phyloP scores from a whole-genome alignment of 2,329 filamentous ascomycete species.

The Dactylellina parvicollis region DNA sequence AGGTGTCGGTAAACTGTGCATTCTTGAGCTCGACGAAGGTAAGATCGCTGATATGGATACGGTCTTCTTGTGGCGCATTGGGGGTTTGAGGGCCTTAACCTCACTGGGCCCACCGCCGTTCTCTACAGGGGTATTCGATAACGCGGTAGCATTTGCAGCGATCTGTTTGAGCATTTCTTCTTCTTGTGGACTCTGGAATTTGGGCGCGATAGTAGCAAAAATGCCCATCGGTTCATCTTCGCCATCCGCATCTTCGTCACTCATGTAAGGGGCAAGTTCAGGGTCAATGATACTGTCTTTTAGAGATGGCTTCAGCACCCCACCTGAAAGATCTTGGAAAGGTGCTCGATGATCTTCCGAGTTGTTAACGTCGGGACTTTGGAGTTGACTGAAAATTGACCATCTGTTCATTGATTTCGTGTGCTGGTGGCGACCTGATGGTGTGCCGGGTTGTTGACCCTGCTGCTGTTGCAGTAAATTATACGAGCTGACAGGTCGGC shows the following conservation, averaged over 20 bases:
- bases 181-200: constrained; percentile 51
- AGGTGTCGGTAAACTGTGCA: constrained; percentile 17
- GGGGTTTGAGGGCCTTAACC: constrained; percentile 33
- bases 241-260: constrained; percentile 84
- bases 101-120: constrained; percentile 10
- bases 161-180: constrained; percentile 51
- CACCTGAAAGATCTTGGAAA: constrained; percentile 77
- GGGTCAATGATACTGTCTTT: constrained; percentile 99
- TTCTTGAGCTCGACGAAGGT: constrained; percentile 24
- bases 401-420: constrained; percentile 75
- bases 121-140: constrained; percentile 16
- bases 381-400: constrained; percentile 81
- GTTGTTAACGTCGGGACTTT: constrained; percentile 72
- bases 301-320: constrained; percentile 83
- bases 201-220: constrained; percentile 74
- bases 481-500: constrained; percentile 61
- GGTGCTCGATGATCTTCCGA: constrained; percentile 83
- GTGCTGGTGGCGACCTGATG: constrained; percentile 68
- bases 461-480: constrained; percentile 47
- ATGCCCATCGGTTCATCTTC: constrained; percentile 91
- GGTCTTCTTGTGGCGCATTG: constrained; percentile 46
- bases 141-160: constrained; percentile 32
- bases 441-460: constrained; percentile 56
- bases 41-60: constrained; percentile 44
- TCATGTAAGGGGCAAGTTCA: constrained; percentile 93